A percentile compares a stretch with the other conserved stretches of the same genome.
phyloP scores from a whole-genome alignment of 179 eudicot species.

The Amaranthus tricolor region DNA sequence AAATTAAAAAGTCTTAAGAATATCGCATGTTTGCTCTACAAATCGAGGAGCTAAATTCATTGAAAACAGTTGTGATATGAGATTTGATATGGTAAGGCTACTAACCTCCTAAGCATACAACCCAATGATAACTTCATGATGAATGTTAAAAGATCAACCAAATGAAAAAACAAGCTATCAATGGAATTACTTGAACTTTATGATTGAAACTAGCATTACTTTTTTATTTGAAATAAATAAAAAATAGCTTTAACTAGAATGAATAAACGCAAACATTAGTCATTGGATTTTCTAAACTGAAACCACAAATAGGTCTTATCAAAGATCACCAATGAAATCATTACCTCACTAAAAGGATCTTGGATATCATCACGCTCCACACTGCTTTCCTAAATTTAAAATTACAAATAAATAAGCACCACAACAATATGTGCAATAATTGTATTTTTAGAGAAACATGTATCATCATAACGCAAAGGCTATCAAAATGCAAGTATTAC shows the following conservation, averaged over 20 bases:
- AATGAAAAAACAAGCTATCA: background rate
- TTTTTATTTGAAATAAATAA: too few species aligned
- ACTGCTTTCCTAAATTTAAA: conserved; percentile 67
- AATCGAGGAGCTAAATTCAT: too few species aligned
- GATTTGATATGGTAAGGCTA: too few species aligned
- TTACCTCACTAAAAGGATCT: conserved; percentile 88
- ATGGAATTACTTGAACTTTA: background rate
- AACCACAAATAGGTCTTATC: background rate
- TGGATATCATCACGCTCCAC: conserved; percentile 75
- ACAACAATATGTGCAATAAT: conserved; percentile 4
- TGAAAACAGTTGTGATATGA: too few species aligned
- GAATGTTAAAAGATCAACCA: background rate
- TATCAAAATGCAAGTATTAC: conserved; percentile 28
- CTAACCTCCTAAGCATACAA: too few species aligned
- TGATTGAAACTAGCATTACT: background rate
- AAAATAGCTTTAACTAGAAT: background rate
- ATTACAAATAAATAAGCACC: background rate
- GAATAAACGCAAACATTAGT: background rate
- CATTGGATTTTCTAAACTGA: background rate
- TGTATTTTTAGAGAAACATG: background rate
- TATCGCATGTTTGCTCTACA: too few species aligned
- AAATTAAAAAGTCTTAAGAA: too few species aligned
- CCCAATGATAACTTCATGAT: too few species aligned
- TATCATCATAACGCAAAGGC: background rate
- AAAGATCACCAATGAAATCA: background rate